phyloP scores from a whole-genome alignment of 495 filamentous ascomycete genomes.

The Gamarada debralockiae region DNA sequence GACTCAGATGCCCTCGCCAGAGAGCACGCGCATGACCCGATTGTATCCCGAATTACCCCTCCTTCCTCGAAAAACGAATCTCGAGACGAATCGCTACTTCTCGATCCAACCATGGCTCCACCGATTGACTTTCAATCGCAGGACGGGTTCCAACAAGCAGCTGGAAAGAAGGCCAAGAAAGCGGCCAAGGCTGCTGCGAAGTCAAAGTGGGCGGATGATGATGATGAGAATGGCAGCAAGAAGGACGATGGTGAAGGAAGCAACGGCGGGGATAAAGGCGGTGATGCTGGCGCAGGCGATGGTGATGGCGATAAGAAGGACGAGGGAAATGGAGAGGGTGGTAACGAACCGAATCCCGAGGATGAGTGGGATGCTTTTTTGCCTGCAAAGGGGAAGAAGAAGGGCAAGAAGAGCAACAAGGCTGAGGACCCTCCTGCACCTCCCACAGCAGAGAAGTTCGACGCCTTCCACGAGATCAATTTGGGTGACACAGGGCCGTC shows the following conservation, averaged over 20 bases:
- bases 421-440: slow-evolving; percentile 23
- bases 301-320: slow-evolving; percentile 33
- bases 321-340: slow-evolving; percentile 25
- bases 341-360: slow-evolving; percentile 27
- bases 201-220: slow-evolving; percentile 20
- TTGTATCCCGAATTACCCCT: slow-evolving; percentile 14
- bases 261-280: slow-evolving; percentile 28
- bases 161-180: slow-evolving; percentile 37
- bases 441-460: slow-evolving; percentile 21
- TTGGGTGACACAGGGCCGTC: slow-evolving; percentile 39
- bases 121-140: slow-evolving; percentile 41
- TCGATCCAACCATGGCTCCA: slow-evolving; percentile 29
- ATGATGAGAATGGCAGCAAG: slow-evolving; percentile 38
- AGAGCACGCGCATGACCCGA: slow-evolving; percentile 22
- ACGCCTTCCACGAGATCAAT: slow-evolving; percentile 46
- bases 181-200: slow-evolving; percentile 19
- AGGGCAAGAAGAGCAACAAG: slow-evolving; percentile 35
- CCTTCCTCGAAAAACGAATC: slow-evolving; percentile 14
- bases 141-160: slow-evolving; percentile 40
- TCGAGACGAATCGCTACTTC: slow-evolving; percentile 25
- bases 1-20: slow-evolving; percentile 23
- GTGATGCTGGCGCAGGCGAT: slow-evolving; percentile 24
- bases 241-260: slow-evolving; percentile 37
- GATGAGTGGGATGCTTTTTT: slow-evolving; percentile 30
- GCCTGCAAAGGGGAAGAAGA: slow-evolving; percentile 37